Conservation (phyloP, 371 early-diverging fungal species). For the Mycotypha africana region DNA sequence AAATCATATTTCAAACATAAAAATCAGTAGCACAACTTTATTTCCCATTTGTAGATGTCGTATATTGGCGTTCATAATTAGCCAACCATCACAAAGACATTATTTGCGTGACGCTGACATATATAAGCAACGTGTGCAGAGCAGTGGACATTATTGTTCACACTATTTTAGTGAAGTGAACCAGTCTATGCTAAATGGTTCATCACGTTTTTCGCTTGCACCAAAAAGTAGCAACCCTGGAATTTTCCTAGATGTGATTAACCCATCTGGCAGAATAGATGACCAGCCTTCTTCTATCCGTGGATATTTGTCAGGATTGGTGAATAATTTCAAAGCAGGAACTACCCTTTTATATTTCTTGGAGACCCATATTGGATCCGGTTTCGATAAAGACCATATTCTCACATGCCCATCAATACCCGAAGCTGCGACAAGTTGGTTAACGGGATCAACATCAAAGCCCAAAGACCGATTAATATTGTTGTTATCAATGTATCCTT, state of each 20-base stretch:
- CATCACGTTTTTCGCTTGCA: neutral
- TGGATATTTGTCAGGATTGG: neutral
- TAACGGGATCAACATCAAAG: constrained; percentile 15
- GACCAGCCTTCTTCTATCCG: constrained; percentile 10
- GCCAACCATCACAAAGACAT: no score
- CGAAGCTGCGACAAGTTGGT: constrained; percentile 11
- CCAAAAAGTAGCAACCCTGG: constrained; percentile 11
- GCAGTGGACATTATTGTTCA: no score
- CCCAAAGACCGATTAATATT: constrained; percentile 10
- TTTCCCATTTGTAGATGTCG: no score
- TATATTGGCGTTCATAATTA: no score
- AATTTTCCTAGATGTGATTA: neutral
- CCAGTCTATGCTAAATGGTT: constrained; percentile 5
- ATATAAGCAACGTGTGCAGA: no score
- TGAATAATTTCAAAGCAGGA: constrained; percentile 15
- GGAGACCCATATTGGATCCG: constrained; percentile 23
- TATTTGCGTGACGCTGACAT: no score
- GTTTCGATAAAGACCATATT: constrained; percentile 22
- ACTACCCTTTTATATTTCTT: constrained; percentile 9
- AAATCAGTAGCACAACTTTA: no score
- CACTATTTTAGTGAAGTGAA: constrained; percentile 9
- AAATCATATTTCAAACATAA: no score
- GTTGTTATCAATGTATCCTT: no score
- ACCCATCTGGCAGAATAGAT: neutral
- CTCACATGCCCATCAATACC: constrained; percentile 19